Evolutionary conservation across 306 rosid genomes (phyloP).

Genomic region (Nissolia schottii): DNA sequence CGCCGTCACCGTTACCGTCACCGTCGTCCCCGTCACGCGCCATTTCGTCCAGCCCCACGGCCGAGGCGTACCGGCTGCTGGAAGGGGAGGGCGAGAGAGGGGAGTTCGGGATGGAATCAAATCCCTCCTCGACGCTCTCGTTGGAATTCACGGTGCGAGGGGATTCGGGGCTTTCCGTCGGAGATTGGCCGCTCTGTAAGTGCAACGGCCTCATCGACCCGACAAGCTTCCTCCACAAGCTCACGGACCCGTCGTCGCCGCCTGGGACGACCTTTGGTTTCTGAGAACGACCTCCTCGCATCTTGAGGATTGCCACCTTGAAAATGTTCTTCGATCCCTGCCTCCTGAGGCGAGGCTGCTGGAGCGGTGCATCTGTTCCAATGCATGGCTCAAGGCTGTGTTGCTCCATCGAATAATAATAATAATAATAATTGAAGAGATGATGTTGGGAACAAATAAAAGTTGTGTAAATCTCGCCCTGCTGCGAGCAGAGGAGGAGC

Average conservation of each 20-base stretch:
- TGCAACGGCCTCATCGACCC: constrained; percentile 67
- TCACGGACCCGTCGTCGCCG: constrained; percentile 25
- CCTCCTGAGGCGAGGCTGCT: constrained; percentile 13
- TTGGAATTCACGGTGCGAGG: neutral
- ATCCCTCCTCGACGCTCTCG: neutral
- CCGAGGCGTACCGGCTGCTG: constrained; percentile 42
- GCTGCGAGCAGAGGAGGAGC: neutral
- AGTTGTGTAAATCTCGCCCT: neutral
- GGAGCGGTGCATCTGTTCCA: no score
- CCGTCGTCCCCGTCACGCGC: constrained; percentile 1
- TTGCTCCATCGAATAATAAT: neutral
- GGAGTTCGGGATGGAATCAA: neutral
- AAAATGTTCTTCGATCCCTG: constrained; percentile 33
- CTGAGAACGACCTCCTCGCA: constrained; percentile 43
- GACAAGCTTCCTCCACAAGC: constrained; percentile 41
- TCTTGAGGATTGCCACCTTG: constrained; percentile 45
- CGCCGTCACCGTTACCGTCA: constrained; percentile 17
- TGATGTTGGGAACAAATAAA: neutral
- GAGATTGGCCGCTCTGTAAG: constrained; percentile 32
- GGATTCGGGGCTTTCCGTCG: neutral
- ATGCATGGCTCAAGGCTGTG: no score
- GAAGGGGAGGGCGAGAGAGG: neutral
- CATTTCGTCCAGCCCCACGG: constrained; percentile 48
- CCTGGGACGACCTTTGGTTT: constrained; percentile 23
- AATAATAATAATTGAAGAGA: no score